Evolutionary conservation across 23 red algal genomes (phyloP).

Genomic region (Chondrus crispus): DNA sequence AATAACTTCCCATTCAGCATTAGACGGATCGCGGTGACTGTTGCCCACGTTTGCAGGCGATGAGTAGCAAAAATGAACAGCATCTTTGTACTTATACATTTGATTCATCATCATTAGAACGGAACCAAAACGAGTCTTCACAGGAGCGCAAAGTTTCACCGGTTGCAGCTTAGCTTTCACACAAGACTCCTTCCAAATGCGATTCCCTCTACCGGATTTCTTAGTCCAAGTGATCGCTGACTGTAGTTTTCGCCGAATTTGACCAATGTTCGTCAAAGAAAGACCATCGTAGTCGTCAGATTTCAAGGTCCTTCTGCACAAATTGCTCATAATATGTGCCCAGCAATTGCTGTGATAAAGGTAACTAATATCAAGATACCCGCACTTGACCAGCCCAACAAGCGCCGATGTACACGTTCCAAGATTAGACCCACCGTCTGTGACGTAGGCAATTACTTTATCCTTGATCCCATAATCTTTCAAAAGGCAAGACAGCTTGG

Average conservation of each 20-base stretch:
- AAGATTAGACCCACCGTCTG: not conserved
- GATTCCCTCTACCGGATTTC: not conserved
- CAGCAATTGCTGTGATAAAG: not conserved
- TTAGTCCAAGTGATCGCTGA: not conserved
- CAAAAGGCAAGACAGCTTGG: not conserved
- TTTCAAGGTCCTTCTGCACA: not conserved
- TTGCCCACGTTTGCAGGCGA: not conserved
- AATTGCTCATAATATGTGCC: not conserved
- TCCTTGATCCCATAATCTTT: not conserved
- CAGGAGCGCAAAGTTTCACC: not conserved
- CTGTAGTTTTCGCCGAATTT: not conserved
- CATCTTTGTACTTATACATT: not conserved
- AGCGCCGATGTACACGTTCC: not conserved
- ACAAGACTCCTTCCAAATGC: not conserved
- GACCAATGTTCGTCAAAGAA: not conserved
- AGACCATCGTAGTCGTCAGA: not conserved
- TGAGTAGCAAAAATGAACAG: not conserved
- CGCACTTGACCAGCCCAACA: not conserved
- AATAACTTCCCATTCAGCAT: not conserved
- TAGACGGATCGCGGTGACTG: not conserved
- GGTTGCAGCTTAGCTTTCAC: not conserved
- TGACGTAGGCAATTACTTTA: not conserved
- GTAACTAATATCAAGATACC: not conserved
- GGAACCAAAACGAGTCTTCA: not conserved
- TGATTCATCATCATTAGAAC: not conserved